Conservation (phyloP, 805 yeast genomes). For the Myxozyma neotropica region DNA sequence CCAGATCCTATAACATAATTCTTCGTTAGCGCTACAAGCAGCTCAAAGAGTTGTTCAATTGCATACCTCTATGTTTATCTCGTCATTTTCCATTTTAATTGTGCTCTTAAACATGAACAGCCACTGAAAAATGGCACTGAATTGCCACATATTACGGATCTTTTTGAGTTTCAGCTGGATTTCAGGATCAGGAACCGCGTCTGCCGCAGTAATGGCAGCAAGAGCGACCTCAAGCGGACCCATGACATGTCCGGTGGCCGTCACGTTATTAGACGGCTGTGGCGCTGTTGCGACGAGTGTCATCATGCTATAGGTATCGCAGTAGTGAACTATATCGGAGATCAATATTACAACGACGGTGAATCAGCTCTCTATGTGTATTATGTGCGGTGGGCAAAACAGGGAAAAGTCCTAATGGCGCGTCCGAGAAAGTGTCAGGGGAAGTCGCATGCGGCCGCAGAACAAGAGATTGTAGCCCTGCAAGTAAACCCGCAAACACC, state of each 20-base stretch:
- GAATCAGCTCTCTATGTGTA: too few relatives aligned
- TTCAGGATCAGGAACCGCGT: slow-evolving; percentile 20
- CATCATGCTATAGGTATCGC: not conserved
- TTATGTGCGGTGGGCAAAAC: too few relatives aligned
- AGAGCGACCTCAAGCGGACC: slow-evolving; percentile 29
- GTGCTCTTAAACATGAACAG: slow-evolving; percentile 35
- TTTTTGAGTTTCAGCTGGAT: slow-evolving; percentile 23
- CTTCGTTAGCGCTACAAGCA: not conserved
- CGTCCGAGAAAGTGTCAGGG: too few relatives aligned
- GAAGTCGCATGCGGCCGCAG: too few relatives aligned
- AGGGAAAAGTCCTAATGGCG: too few relatives aligned
- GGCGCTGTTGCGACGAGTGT: not conserved
- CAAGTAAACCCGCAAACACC: too few relatives aligned
- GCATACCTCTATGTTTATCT: slow-evolving; percentile 36
- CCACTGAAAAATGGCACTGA: slow-evolving; percentile 40
- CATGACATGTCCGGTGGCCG: slow-evolving; percentile 22
- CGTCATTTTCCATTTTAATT: slow-evolving; percentile 36
- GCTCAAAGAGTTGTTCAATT: not conserved
- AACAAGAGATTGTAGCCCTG: too few relatives aligned
- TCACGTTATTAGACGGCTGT: slow-evolving; percentile 2
- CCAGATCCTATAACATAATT: slow-evolving; percentile 36
- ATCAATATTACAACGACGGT: not conserved
- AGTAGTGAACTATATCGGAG: not conserved
- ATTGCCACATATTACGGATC: slow-evolving; percentile 41
- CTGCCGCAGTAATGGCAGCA: slow-evolving; percentile 27